These are phyloP conservation scores for Amanita pallidorosea DNA, from an alignment of 768 basidiomycete species.

Conservation along the genomic window DNA sequence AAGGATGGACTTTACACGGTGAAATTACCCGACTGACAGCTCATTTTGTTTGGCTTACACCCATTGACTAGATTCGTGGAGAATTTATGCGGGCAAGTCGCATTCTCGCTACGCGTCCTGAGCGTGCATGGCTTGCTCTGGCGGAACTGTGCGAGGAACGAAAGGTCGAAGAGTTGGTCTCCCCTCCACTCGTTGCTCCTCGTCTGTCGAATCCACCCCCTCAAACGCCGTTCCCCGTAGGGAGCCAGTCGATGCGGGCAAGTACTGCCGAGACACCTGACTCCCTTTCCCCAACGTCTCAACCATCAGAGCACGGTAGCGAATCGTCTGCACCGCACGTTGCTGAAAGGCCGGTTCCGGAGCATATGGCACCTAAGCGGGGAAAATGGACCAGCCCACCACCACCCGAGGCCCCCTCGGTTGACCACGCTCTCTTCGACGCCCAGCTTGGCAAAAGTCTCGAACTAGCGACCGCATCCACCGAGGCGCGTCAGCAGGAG, in stretches of 20 bases:
- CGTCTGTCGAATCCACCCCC: slow-evolving; percentile 44
- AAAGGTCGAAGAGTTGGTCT: slow-evolving; percentile 50
- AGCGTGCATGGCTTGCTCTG: slow-evolving; percentile 71
- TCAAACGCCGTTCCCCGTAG: slow-evolving; percentile 62
- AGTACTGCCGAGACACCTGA: slow-evolving; percentile 34
- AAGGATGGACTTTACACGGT: slow-evolving; percentile 94
- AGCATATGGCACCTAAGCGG: slow-evolving; percentile 75
- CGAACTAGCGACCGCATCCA: slow-evolving; percentile 57
- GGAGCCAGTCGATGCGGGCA: slow-evolving; percentile 42
- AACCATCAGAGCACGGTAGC: slow-evolving; percentile 33
- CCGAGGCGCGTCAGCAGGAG: slow-evolving; percentile 46
- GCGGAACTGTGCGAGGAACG: slow-evolving; percentile 91
- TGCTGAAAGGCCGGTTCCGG: slow-evolving; percentile 38
- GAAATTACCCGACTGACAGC: slow-evolving; percentile 7
- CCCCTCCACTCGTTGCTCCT: slow-evolving; percentile 31
- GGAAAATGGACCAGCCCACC: slow-evolving; percentile 82
- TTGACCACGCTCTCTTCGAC: slow-evolving; percentile 58
- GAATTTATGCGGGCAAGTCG: slow-evolving; percentile 96
- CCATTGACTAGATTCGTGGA: slow-evolving; percentile 69
- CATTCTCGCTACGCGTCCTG: slow-evolving; percentile 70
- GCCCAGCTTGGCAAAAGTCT: slow-evolving; percentile 54
- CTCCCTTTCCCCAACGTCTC: slow-evolving; percentile 42
- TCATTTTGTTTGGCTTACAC: slow-evolving; percentile 5
- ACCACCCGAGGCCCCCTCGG: slow-evolving; percentile 61
- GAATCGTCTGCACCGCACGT: slow-evolving; percentile 17